phyloP scores from a whole-genome alignment of 2,329 filamentous ascomycete species.

The Nakataea oryzae region DNA sequence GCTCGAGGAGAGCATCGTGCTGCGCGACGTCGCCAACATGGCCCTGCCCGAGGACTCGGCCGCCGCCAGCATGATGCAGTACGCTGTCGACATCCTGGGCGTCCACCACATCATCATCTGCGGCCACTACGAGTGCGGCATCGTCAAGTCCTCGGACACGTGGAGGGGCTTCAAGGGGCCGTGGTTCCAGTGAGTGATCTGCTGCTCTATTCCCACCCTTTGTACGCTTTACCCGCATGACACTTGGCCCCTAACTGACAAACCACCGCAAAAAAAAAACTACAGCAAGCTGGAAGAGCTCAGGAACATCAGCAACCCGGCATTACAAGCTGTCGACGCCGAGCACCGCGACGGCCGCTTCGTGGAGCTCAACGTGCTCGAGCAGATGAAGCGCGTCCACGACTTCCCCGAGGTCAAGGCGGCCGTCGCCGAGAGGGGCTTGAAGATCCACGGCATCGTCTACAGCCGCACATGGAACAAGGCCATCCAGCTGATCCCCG shows the following conservation, averaged over 20 bases:
- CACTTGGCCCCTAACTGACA: neutral
- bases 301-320: neutral
- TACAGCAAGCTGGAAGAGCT: slow-evolving; percentile 6
- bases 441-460: slow-evolving; percentile 7
- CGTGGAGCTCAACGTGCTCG: slow-evolving; percentile 8
- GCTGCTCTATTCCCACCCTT: neutral
- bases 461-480: slow-evolving; percentile 4
- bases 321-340: neutral
- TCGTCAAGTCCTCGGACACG: slow-evolving; percentile 4
- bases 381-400: slow-evolving; percentile 5
- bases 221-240: too few relatives aligned
- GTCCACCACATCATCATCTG: slow-evolving; percentile 7
- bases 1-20: slow-evolving; percentile 8
- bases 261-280: neutral
- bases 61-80: slow-evolving; percentile 5
- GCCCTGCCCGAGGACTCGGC: slow-evolving; percentile 5
- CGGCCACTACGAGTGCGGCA: slow-evolving; percentile 8
- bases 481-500: neutral
- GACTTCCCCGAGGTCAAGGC: slow-evolving; percentile 4
- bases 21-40: slow-evolving; percentile 8
- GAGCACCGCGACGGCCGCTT: slow-evolving; percentile 6
- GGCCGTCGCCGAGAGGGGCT: slow-evolving; percentile 4
- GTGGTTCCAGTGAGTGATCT: slow-evolving; percentile 5
- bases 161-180: slow-evolving; percentile 4
- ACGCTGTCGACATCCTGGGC: slow-evolving; percentile 7